A percentile compares a stretch with the other conserved stretches of the same genome.
These are phyloP conservation scores for Colletotrichum eleusines DNA, from an alignment of 2,329 filamentous ascomycete genomes.

Conservation along the genomic window DNA sequence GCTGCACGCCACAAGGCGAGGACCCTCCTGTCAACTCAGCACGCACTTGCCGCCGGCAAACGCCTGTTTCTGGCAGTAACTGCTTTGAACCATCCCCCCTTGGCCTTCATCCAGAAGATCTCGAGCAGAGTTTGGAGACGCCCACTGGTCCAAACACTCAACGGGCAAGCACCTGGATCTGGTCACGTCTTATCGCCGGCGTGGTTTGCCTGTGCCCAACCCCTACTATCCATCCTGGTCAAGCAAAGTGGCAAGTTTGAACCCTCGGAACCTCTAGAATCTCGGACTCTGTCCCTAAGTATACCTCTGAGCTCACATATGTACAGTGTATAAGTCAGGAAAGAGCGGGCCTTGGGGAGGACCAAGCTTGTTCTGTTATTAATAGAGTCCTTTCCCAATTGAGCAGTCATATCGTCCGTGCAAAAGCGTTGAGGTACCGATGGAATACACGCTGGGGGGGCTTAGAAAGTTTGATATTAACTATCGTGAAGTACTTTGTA, in stretches of 20 bases:
- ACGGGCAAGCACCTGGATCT: neutral
- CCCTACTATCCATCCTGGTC: neutral
- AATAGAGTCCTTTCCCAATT: neutral
- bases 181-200: neutral
- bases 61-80: conserved; percentile 5
- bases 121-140: neutral
- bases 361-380: neutral
- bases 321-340: neutral
- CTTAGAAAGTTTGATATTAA: neutral
- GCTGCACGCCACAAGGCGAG: conserved; percentile 10
- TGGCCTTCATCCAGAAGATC: neutral
- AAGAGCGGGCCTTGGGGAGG: neutral
- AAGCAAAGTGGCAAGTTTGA: neutral
- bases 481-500: neutral
- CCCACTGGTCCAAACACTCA: neutral
- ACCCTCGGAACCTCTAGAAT: neutral
- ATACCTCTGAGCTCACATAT: too few species aligned
- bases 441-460: neutral
- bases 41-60: conserved; percentile 22
- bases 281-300: neutral
- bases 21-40: conserved; percentile 21
- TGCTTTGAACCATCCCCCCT: conserved; percentile 5
- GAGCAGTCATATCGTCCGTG: neutral
- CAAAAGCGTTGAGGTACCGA: neutral
- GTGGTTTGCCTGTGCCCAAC: neutral